Evolutionary conservation across 225 moss, liverwort and hornwort genomes (phyloP).

Genomic region (Polytrichum formosum): DNA sequence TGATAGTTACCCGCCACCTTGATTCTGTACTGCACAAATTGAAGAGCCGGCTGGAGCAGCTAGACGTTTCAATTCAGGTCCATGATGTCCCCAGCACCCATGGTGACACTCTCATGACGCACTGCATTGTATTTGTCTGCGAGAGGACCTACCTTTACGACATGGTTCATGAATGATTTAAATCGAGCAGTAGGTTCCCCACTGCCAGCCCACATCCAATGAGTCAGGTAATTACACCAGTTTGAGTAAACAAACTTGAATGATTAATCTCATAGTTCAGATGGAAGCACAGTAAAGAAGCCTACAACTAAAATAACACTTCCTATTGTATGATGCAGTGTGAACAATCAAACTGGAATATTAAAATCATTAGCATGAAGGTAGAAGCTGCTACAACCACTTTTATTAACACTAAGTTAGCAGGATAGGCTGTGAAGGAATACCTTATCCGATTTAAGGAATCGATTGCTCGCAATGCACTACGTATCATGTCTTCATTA

Average conservation of each 20-base stretch:
- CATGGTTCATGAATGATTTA: conserved; percentile 97
- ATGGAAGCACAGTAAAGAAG: no score
- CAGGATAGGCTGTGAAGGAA: neutral
- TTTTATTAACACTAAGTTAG: neutral
- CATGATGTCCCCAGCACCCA: conserved; percentile 90
- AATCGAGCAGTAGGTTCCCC: conserved; percentile 95
- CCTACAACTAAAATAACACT: no score
- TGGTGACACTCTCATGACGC: conserved; percentile 96
- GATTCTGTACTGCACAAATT: conserved; percentile 15
- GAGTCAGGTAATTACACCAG: no score
- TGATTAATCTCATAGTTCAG: no score
- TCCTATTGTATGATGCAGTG: no score
- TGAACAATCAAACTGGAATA: no score
- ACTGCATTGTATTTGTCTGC: conserved; percentile 97
- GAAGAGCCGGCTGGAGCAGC: conserved; percentile 3
- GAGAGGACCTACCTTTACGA: conserved; percentile 92
- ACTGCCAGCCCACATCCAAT: conserved; percentile 42
- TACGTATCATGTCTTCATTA: conserved; percentile 99
- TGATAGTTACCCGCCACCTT: conserved; percentile 16
- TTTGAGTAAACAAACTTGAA: no score
- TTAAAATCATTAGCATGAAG: no score
- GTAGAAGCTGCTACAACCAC: no score
- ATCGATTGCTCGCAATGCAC: conserved; percentile 94
- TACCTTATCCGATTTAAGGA: conserved; percentile 92
- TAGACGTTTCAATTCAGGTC: conserved; percentile 56